Evolutionary conservation across 305 asterid species (phyloP), one percentile per base, ranked within the genome.

Genomic region (Withania somnifera): DNA sequence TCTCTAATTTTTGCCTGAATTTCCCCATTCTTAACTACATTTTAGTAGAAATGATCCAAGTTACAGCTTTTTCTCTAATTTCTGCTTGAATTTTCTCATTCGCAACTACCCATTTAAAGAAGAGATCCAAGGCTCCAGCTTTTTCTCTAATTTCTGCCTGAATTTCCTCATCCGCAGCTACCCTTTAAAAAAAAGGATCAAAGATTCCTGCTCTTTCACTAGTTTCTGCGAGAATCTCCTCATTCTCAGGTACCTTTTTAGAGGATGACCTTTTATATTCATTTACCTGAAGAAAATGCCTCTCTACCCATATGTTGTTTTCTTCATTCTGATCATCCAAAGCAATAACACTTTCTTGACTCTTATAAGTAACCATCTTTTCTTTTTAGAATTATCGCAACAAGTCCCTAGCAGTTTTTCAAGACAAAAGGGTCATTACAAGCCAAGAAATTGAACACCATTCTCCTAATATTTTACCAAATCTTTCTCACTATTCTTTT

Each of bases 221-320:
- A 57, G 0, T 22, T 24, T 58, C 8, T 58, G 0, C 67, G 0
- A 10, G 7, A 24, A 24, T 4, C 69, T 75, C 89, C 13, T 34
- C 86, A 71, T 84, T 87, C 79, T 85, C 96, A 77, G 88, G 86
- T 28, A 87, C 93, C 84, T 93, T 93, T 77, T 90, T 92, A 20
- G 88, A 89, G 1, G 93, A 91, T 85, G 83, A 86, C 42, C 87
- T 90, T 54, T 87, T 87, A 60, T 71, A 84, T 38, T 88, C 97
- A 81, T 86, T 90, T 90, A 95, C 73, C 84, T 86, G 89, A 71
- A 95, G 94, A 77, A 95, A 93, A 90, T 93, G 97, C 73, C 99
- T 92, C 82, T 91, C 96, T 11, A 91, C 89, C 88, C 97, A 90
- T 24, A 84, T 26, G 56, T 88, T 77, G 54, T 79, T 88, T 51